phyloP scores from a whole-genome alignment of 2,329 filamentous ascomycete genomes.

The Pseudogymnoascus verrucosus region DNA sequence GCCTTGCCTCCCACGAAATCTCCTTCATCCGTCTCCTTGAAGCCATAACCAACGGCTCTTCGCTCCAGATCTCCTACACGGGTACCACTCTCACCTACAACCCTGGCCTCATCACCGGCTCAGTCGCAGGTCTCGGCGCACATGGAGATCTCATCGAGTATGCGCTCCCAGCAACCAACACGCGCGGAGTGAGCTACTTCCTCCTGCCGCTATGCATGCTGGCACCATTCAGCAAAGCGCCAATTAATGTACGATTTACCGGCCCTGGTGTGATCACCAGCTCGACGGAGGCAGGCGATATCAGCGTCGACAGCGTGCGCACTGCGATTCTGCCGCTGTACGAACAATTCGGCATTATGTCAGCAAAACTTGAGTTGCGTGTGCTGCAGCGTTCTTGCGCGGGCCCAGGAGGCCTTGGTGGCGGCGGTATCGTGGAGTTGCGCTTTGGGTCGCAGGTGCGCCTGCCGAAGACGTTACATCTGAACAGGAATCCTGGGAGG shows the following conservation, averaged over 20 bases:
- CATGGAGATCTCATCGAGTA: slow-evolving; percentile 67
- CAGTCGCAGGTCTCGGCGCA: slow-evolving; percentile 66
- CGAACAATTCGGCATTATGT: slow-evolving; percentile 76
- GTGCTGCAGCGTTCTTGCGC: slow-evolving; percentile 74
- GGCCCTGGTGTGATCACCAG: slow-evolving; percentile 90
- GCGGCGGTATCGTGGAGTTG: slow-evolving; percentile 87
- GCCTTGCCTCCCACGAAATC: slow-evolving; percentile 85
- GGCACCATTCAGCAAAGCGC: slow-evolving; percentile 85
- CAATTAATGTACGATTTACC: slow-evolving; percentile 82
- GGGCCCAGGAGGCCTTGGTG: slow-evolving; percentile 65
- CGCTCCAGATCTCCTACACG: slow-evolving; percentile 92
- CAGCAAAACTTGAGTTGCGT: slow-evolving; percentile 74
- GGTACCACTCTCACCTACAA: slow-evolving; percentile 89
- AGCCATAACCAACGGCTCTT: slow-evolving; percentile 86
- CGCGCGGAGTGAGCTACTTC: slow-evolving; percentile 83
- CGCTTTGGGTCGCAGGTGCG: slow-evolving; percentile 90
- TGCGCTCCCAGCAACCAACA: slow-evolving; percentile 67
- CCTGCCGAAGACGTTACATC: slow-evolving; percentile 85
- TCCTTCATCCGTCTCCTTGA: slow-evolving; percentile 94
- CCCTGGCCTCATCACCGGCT: slow-evolving; percentile 85
- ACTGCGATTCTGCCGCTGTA: slow-evolving; percentile 88
- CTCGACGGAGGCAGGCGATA: slow-evolving; percentile 73
- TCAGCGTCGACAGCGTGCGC: slow-evolving; percentile 87
- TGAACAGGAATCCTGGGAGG: slow-evolving; percentile 70
- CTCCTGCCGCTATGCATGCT: slow-evolving; percentile 81